Base-by-base conservation (phyloP, 768 basidiomycete species). In the Rubroboletus satanas region DNA sequence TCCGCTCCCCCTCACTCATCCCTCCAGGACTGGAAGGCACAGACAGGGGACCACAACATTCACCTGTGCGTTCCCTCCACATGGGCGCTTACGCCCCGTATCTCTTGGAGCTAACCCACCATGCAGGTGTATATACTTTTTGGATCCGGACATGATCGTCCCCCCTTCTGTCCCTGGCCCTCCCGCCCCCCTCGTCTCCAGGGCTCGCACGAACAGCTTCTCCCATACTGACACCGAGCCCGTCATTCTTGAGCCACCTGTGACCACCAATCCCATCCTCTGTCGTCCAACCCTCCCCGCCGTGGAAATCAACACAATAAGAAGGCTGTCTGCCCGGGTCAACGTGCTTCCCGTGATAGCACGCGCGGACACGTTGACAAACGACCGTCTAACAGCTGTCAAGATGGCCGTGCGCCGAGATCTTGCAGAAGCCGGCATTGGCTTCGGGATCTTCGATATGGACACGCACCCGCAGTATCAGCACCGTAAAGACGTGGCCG, bases 321-420 rank as follows among this genome's bases (percentile, higher is more conserved):
- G 87, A 64, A 83, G 86, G 41, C 75, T 93, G 63, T 90, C 90
- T 57, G 78, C 80, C 56, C 82, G 90, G 60, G 89, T 91, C 69
- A 93, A 93, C 70, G 89, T 93, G 55, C 84, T 93, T 60, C 91
- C 91, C 57, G 88, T 93, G 64, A 81, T 93, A 59, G 84, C 89
- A 58, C 81, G 85, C 57, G 88, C 90, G 28, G 91, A 93, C 75
- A 77, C 82, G 57, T 78, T 93, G 60, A 87, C 88, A 49, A 88
- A 87, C 71, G 88, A 92, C 67, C 85, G 89, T 60, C 80, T 93
- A 55, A 80, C 83, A 49, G 83, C 83, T 58, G 82, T 93, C 69
- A 91, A 91, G 73, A 72, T 84, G 65, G 90, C 89, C 58, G 81
- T 93, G 66, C 83, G 88, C 62, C 74, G 84, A 66, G 89, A 91